Conservation (phyloP, 352 stramenopile genomes). For the Globisporangium paddicum region DNA sequence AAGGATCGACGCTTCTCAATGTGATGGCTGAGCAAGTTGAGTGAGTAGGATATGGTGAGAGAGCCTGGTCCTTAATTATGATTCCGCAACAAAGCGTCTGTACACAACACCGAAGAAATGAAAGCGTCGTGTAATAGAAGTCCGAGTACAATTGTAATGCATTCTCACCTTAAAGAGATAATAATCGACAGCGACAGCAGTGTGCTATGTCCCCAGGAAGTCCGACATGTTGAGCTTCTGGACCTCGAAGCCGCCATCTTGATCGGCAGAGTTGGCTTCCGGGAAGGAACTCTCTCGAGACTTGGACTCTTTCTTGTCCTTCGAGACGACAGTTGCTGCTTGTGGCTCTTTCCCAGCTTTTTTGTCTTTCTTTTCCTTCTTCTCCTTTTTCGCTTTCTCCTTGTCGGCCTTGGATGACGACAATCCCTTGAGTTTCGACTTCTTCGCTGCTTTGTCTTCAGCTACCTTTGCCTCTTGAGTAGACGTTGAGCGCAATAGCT, state of each 20-base stretch:
- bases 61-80: not conserved
- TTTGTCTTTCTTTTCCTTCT: conserved; percentile 28
- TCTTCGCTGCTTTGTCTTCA: conserved; percentile 30
- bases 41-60: not conserved
- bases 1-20: conserved; percentile 10
- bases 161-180: not conserved
- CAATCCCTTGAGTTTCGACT: conserved; percentile 28
- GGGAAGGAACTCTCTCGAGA: conserved; percentile 37
- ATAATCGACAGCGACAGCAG: not conserved
- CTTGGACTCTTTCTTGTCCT: conserved; percentile 33
- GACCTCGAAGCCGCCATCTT: conserved; percentile 52
- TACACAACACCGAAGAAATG: not conserved
- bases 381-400: conserved; percentile 23
- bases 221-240: conserved; percentile 75
- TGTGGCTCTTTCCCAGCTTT: conserved; percentile 15
- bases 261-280: conserved; percentile 23
- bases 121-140: not conserved
- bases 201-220: conserved; percentile 40
- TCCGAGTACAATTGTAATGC: not conserved
- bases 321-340: conserved; percentile 6
- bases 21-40: not conserved
- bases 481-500: conserved; percentile 61
- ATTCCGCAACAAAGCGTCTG: not conserved
- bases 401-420: conserved; percentile 30
- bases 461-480: conserved; percentile 37